These are phyloP conservation scores for Phialophora tarda DNA, from an alignment of 2,329 filamentous ascomycete genomes.

Conservation along the genomic window DNA sequence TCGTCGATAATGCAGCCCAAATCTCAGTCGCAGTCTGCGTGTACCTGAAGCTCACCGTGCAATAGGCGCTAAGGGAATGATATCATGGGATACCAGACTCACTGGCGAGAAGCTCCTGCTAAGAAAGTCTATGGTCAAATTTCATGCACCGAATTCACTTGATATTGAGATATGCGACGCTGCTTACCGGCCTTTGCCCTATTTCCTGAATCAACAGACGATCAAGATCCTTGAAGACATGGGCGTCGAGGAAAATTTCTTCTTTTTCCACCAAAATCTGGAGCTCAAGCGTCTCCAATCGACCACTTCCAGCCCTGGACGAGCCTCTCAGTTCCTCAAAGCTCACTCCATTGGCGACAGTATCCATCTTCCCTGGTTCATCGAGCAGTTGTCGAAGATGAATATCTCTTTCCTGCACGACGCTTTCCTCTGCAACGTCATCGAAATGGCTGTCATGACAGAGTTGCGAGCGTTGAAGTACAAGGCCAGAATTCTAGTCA, in stretches of 20 bases:
- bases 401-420: conserved; percentile 71
- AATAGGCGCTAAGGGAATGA: conserved; percentile 74
- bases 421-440: conserved; percentile 69
- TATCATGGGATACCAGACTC: conserved; percentile 70
- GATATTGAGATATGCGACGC: conserved; percentile 75
- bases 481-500: conserved; percentile 74
- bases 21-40: neutral
- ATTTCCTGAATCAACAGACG: conserved; percentile 77
- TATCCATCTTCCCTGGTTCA: conserved; percentile 66
- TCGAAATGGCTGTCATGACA: conserved; percentile 73
- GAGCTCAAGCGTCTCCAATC: conserved; percentile 65
- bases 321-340: conserved; percentile 70
- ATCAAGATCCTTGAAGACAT: conserved; percentile 89
- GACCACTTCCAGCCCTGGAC: conserved; percentile 63
- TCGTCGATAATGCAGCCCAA: neutral
- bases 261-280: conserved; percentile 67
- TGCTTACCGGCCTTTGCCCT: conserved; percentile 68
- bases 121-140: conserved; percentile 80
- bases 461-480: conserved; percentile 78
- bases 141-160: conserved; percentile 59
- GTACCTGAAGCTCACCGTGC: conserved; percentile 16
- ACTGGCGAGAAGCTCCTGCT: conserved; percentile 64
- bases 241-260: conserved; percentile 62
- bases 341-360: conserved; percentile 65
- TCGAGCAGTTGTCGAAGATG: conserved; percentile 64